phyloP scores from a whole-genome alignment of 1,284 basidiomycete genomes.

The Fistulinella cinereoalba region DNA sequence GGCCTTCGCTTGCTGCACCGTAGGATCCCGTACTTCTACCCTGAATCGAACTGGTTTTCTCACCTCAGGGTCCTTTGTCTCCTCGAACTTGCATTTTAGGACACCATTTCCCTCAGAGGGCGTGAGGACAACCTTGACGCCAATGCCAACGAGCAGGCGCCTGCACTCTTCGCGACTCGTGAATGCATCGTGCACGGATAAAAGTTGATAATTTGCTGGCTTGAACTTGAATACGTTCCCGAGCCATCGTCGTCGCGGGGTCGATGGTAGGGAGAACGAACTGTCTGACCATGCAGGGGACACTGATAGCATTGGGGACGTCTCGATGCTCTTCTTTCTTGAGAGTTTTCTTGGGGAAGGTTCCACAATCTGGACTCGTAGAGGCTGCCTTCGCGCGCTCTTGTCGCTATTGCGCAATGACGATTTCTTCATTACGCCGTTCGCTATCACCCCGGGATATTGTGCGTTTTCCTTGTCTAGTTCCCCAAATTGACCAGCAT shows the following conservation, averaged over 20 bases:
- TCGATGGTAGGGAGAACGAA: constrained; percentile 41
- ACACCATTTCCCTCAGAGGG: constrained; percentile 58
- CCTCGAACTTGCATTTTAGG: constrained; percentile 68
- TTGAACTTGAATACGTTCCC: constrained; percentile 87
- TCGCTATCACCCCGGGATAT: constrained; percentile 13
- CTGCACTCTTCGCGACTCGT: constrained; percentile 73
- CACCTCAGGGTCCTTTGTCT: constrained; percentile 50
- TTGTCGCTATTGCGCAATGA: constrained; percentile 40
- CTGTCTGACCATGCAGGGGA: constrained; percentile 47
- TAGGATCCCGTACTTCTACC: constrained; percentile 62
- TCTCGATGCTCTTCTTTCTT: constrained; percentile 40
- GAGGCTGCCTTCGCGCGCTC: constrained; percentile 18
- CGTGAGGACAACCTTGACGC: constrained; percentile 66
- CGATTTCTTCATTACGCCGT: constrained; percentile 39
- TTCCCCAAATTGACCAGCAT: constrained; percentile 22
- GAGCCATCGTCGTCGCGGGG: constrained; percentile 82
- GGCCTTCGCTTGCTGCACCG: constrained; percentile 42
- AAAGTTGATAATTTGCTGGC: constrained; percentile 60
- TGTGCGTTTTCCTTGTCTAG: constrained; percentile 39
- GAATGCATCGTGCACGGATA: constrained; percentile 66
- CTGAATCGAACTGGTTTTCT: constrained; percentile 74
- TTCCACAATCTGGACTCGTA: constrained; percentile 53
- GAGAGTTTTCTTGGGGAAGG: constrained; percentile 42
- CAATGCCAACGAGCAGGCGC: constrained; percentile 68
- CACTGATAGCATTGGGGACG: constrained; percentile 16